Conservation (phyloP, 306 rosid genomes). For the Sindora glabra region DNA sequence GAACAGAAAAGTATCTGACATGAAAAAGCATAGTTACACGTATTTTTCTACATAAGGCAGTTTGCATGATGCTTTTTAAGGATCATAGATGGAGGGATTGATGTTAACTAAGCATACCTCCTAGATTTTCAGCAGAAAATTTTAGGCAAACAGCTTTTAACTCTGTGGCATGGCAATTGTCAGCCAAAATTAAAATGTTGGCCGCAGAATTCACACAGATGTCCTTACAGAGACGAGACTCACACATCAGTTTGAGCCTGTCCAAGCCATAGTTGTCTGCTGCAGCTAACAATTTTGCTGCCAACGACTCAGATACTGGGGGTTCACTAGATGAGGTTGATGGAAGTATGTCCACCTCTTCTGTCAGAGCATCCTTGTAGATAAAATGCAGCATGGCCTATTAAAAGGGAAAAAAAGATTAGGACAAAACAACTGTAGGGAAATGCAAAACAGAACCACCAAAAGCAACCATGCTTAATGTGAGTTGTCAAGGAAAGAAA, state of each 20-base stretch:
- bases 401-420: constrained; percentile 17
- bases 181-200: constrained; percentile 67
- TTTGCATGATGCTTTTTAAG: neutral
- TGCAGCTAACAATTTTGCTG: constrained; percentile 68
- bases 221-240: constrained; percentile 75
- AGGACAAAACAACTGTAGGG: constrained; percentile 3
- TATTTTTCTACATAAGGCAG: too few relatives aligned
- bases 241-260: constrained; percentile 78
- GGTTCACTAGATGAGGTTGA: constrained; percentile 39
- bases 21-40: too few relatives aligned
- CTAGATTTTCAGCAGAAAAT: constrained; percentile 77
- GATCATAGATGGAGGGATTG: neutral
- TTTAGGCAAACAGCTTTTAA: constrained; percentile 74
- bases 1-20: too few relatives aligned
- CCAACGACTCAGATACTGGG: constrained; percentile 47
- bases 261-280: constrained; percentile 66
- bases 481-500: neutral
- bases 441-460: neutral
- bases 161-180: constrained; percentile 52
- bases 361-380: constrained; percentile 62
- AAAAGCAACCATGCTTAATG: neutral
- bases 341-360: constrained; percentile 46
- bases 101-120: constrained; percentile 46
- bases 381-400: constrained; percentile 82
- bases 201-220: constrained; percentile 71